Base-by-base conservation (phyloP, 1,284 basidiomycete genomes). In the Omphalotus olearius region DNA sequence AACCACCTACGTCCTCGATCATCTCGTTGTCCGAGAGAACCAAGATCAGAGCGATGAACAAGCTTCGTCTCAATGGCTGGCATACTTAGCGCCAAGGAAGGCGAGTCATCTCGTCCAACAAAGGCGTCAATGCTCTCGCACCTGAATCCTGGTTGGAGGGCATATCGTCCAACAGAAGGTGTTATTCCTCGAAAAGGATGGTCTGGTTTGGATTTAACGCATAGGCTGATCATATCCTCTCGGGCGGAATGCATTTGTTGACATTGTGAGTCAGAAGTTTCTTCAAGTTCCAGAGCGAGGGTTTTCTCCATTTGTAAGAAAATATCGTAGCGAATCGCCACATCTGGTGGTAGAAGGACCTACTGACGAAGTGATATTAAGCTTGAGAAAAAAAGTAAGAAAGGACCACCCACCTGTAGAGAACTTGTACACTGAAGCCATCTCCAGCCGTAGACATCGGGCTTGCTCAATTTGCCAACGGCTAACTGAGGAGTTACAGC, bases 141-240 rank as follows among this genome's bases (percentile, higher is more conserved):
- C 37, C 20, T 39, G 35, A 51, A 51, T 16, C 50, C 50, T 45
- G 50, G 50, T 20, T 51, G 43, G 10, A 51, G 37, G 11, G 50
- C 50, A 40, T 39, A 51, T 23, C 50, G 42, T 25, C 16, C 9
- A 7, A 23, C 25, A 6, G 43, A 39, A 46, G 50, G 50, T 14
- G 50, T 38, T 6, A 51, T 51, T 13, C 50, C 50, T 23, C 50
- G 44, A n/a, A 51, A 43, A 6, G 50, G 50, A 18, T 51, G 46
- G 1, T 46, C 17, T 35, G 50, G 50, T 14, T 39, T 36, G 3
- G 50, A 20, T 20, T n/a, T 14, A n/a, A 51, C 17, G 11, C 50
- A 51, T 45, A 30, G 35, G 13, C 7, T 7, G 28, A 46, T 23
- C n/a, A 51, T 45, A 11, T 17, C 43, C 13, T 40, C 7, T 20